phyloP scores from a whole-genome alignment of 225 moss, liverwort and hornwort species.

The Thuidium tamariscinum region DNA sequence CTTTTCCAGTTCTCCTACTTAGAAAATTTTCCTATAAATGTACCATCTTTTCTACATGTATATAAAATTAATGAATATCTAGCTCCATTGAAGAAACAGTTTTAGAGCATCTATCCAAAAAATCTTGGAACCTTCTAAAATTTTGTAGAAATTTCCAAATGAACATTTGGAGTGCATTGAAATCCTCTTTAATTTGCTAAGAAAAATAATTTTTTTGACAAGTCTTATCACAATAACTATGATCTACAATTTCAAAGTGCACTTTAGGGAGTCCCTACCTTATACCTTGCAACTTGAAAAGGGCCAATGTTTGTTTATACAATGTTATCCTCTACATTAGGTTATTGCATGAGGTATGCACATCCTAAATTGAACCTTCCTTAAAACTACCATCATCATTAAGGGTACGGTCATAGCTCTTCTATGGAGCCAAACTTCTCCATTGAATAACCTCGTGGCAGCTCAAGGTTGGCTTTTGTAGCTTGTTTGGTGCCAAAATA shows the following conservation, averaged over 20 bases:
- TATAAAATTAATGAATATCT: neutral
- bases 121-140: neutral
- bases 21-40: too few relatives aligned
- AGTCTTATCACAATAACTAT: neutral
- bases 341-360: neutral
- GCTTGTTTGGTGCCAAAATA: too few relatives aligned
- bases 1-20: too few relatives aligned
- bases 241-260: rapidly evolving
- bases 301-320: neutral
- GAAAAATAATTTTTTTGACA: neutral
- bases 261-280: neutral
- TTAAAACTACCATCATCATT: too few relatives aligned
- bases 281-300: neutral
- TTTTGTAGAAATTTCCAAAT: neutral
- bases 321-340: too few relatives aligned
- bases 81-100: rapidly evolving
- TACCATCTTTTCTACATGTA: neutral
- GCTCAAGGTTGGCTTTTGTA: too few relatives aligned
- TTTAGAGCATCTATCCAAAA: neutral
- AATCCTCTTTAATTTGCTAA: rapidly evolving
- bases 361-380: too few relatives aligned
- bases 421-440: too few relatives aligned
- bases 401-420: too few relatives aligned
- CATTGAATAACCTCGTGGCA: too few relatives aligned
- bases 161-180: neutral